Percentiles rank a stretch among this genome's conserved stretches.
Conservation (phyloP, 768 basidiomycete genomes). For the Phaeotremella fagi region DNA sequence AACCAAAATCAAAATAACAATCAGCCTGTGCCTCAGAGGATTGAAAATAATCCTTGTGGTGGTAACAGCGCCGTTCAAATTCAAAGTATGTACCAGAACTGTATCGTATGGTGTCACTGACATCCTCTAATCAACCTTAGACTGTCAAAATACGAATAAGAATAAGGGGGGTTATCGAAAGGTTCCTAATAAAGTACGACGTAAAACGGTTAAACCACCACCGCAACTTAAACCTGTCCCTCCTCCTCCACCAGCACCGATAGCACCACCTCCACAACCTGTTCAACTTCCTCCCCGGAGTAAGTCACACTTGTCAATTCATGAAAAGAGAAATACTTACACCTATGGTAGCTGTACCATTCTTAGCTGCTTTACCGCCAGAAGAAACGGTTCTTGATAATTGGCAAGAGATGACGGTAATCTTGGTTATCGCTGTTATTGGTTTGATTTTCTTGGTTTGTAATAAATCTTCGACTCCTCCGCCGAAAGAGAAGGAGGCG, state of each 20-base stretch:
- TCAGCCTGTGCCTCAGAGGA: not conserved
- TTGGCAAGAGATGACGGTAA: conserved; percentile 42
- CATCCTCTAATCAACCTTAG: no score
- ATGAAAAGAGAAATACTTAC: no score
- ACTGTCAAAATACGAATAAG: not conserved
- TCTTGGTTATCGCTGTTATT: conserved; percentile 34
- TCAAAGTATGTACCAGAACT: not conserved
- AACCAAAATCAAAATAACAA: not conserved
- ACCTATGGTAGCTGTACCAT: no score
- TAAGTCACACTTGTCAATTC: no score
- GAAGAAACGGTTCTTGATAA: conserved; percentile 21
- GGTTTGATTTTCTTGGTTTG: conserved; percentile 37
- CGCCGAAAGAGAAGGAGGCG: conserved; percentile 13
- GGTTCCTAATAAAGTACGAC: no score
- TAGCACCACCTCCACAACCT: no score
- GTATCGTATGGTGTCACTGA: no score
- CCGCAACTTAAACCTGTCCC: no score
- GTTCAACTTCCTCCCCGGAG: no score
- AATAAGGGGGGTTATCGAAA: not conserved
- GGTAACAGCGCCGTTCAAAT: not conserved
- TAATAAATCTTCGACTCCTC: conserved; percentile 9
- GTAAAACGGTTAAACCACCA: no score
- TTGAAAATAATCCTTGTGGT: not conserved
- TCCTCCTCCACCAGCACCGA: no score
- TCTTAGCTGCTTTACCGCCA: no score